Conservation (phyloP, 192 early-diverging fungal genomes). For the Umbelopsis sp. region DNA sequence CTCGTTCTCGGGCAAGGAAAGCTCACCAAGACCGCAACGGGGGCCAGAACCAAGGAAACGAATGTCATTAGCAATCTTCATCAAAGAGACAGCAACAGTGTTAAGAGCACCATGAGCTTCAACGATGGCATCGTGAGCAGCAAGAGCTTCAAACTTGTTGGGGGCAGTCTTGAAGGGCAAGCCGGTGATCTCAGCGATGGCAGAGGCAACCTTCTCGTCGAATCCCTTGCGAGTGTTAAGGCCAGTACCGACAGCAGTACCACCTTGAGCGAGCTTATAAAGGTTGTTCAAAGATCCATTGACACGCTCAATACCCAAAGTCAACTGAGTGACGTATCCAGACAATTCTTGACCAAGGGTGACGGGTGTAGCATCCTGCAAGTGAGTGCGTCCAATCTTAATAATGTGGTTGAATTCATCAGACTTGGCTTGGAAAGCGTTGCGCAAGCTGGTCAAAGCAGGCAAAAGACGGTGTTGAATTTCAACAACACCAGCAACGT, state of each 20-base stretch:
- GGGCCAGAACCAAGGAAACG: constrained; percentile 95
- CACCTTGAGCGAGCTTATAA: constrained; percentile 94
- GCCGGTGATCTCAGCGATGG: constrained; percentile 87
- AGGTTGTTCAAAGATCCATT: constrained; percentile 80
- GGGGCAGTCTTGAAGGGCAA: constrained; percentile 93
- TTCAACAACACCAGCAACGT: constrained; percentile 91
- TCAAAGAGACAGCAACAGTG: constrained; percentile 91
- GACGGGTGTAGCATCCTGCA: constrained; percentile 97
- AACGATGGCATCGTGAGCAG: constrained; percentile 97
- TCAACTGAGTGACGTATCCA: constrained; percentile 93
- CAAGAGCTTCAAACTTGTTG: constrained; percentile 99
- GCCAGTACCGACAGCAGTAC: constrained; percentile 97
- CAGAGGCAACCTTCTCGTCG: constrained; percentile 85
- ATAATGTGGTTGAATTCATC: constrained; percentile 90
- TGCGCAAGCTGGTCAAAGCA: constrained; percentile 76
- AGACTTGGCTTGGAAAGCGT: constrained; percentile 76
- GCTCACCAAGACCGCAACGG: constrained; percentile 96
- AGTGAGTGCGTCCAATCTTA: constrained; percentile 99
- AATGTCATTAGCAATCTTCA: constrained; percentile 99
- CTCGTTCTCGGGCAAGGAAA: constrained; percentile 97
- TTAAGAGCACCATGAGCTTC: constrained; percentile 96
- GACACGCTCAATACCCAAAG: constrained; percentile 88
- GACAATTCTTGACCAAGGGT: constrained; percentile 99
- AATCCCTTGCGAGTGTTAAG: constrained; percentile 95
- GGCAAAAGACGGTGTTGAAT: constrained; percentile 87